phyloP scores from a whole-genome alignment of 495 filamentous ascomycete genomes.

The Bathelium albidoporum region DNA sequence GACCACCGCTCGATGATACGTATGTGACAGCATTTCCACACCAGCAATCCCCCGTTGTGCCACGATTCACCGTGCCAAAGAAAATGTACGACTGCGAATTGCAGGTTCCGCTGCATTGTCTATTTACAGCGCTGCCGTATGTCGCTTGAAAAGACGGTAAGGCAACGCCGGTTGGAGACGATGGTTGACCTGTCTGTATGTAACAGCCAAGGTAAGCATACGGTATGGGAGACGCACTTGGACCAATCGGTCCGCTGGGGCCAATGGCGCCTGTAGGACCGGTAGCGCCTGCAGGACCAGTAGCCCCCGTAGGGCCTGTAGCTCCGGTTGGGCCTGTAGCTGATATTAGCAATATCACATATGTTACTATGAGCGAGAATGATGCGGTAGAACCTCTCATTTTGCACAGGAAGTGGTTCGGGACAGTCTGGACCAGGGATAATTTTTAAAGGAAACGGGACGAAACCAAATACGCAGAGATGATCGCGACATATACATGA shows the following conservation, averaged over 20 bases:
- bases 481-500: not conserved
- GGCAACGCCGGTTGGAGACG: slow-evolving; percentile 10
- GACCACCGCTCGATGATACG: slow-evolving; percentile 9
- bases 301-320: too few relatives aligned
- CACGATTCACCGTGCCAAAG: slow-evolving; percentile 12
- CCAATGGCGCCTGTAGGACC: too few relatives aligned
- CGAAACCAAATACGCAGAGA: too few relatives aligned
- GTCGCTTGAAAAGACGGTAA: slow-evolving; percentile 9
- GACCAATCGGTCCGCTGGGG: not conserved
- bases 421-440: too few relatives aligned
- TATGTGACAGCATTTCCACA: slow-evolving; percentile 8
- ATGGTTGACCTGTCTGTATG: slow-evolving; percentile 8
- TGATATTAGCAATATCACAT: not conserved
- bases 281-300: too few relatives aligned
- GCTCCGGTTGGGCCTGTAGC: not conserved
- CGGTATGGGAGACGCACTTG: not conserved
- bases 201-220: slow-evolving; percentile 15
- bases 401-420: too few relatives aligned
- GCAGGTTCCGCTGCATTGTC: slow-evolving; percentile 6
- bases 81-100: not conserved
- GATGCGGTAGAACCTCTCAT: not conserved
- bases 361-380: too few relatives aligned
- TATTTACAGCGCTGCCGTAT: slow-evolving; percentile 5
- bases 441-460: too few relatives aligned
- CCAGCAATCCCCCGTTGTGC: slow-evolving; percentile 12